A percentile compares a stretch with the other conserved stretches of the same genome.
Conservation (phyloP, 495 filamentous ascomycete species). For the Penicillium silybi region DNA sequence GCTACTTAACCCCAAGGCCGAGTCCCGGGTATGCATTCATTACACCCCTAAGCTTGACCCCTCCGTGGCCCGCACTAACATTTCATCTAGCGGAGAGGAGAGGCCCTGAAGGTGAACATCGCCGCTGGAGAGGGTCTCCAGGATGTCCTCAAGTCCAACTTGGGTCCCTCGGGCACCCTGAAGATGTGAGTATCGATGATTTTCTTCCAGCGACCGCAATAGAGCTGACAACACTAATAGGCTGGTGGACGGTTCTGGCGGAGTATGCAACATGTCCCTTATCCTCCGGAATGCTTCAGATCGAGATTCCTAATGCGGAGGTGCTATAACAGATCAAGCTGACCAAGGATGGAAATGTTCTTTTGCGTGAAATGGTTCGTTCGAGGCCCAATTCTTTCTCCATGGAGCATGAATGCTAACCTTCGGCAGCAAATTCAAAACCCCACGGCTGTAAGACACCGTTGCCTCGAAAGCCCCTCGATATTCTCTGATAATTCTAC, state of each 20-base stretch:
- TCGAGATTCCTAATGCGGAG: conserved; percentile 11
- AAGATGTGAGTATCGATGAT: conserved; percentile 69
- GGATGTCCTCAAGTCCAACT: conserved; percentile 94
- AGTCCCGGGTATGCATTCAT: conserved; percentile 70
- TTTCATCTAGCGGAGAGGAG: conserved; percentile 72
- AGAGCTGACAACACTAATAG: conserved; percentile 45
- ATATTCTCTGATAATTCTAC: conserved; percentile 21
- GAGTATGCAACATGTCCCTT: conserved; percentile 54
- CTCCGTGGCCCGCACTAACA: conserved; percentile 36
- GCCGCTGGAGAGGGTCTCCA: conserved; percentile 90
- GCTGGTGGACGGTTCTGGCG: conserved; percentile 92
- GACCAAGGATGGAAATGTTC: conserved; percentile 96
- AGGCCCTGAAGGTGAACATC: conserved; percentile 96
- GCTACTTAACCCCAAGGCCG: conserved; percentile 96
- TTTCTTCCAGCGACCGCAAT: conserved; percentile 1
- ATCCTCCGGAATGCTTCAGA: conserved; percentile 5
- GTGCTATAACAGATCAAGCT: conserved; percentile 75
- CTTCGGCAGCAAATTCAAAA: conserved; percentile 68
- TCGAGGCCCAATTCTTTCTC: not conserved
- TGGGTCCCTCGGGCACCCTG: conserved; percentile 89
- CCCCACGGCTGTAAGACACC: conserved; percentile 67
- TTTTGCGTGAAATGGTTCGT: conserved; percentile 92
- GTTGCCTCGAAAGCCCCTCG: conserved; percentile 10
- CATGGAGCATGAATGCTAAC: conserved; percentile 29
- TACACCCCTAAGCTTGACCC: conserved; percentile 9